phyloP scores from a whole-genome alignment of 345 rosid genomes.

The Eutrema japonicum region DNA sequence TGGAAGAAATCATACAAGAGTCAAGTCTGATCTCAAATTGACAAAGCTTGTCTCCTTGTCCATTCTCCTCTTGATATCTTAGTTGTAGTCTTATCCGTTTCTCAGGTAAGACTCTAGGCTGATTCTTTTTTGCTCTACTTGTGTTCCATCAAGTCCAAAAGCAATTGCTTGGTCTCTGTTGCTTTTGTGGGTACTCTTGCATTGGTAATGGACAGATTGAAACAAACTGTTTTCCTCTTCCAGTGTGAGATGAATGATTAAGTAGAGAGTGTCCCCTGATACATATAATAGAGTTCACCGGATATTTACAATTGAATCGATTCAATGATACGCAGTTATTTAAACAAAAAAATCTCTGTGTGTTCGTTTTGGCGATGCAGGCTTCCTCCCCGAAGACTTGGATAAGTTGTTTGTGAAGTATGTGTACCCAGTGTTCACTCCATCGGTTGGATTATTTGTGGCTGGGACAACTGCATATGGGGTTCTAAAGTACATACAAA shows the following conservation, averaged over 20 bases:
- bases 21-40: conserved; percentile 2
- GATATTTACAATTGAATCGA: not conserved
- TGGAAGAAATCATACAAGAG: not conserved
- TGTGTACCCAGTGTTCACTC: conserved; percentile 83
- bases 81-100: not conserved
- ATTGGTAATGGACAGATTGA: too few species aligned
- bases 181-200: not conserved
- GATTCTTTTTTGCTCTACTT: not conserved
- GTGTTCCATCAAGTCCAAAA: not conserved
- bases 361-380: conserved; percentile 47
- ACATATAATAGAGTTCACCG: not conserved
- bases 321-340: not conserved
- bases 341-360: conserved; percentile 46
- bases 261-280: too few species aligned
- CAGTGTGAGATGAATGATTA: too few species aligned
- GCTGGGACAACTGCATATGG: conserved; percentile 74
- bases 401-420: conserved; percentile 83
- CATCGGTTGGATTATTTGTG: conserved; percentile 70
- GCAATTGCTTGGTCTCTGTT: not conserved
- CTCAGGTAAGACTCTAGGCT: not conserved
- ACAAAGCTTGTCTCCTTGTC: conserved; percentile 1
- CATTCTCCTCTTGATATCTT: not conserved
- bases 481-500: conserved; percentile 75
- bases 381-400: conserved; percentile 84
- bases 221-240: too few species aligned